Percentiles rank a stretch among this genome's conserved stretches.
phyloP scores from a whole-genome alignment of 2,329 filamentous ascomycete genomes.

The Pleoardoris graminearum region DNA sequence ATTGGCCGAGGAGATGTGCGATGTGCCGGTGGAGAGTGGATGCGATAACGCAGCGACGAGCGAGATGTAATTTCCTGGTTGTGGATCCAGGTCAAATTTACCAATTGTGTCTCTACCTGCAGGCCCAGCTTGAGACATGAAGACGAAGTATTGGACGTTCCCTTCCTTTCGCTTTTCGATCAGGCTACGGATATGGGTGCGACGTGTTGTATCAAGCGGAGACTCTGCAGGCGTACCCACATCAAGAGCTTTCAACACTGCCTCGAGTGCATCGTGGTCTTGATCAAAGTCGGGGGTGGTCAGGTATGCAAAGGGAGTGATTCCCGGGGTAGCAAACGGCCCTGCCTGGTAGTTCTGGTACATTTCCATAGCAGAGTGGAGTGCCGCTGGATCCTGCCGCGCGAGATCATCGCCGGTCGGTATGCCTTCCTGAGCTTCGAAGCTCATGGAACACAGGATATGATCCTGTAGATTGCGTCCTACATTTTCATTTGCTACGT shows the following conservation, averaged over 20 bases:
- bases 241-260: not conserved
- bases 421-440: slow-evolving; percentile 15
- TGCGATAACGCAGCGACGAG: not conserved
- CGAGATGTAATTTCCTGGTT: not conserved
- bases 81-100: not conserved
- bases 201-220: not conserved
- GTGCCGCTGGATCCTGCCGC: slow-evolving; percentile 5
- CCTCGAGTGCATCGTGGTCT: not conserved
- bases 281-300: not conserved
- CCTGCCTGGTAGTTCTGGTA: slow-evolving; percentile 13
- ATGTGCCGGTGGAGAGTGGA: not conserved
- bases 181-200: not conserved
- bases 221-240: not conserved
- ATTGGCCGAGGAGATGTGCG: not conserved
- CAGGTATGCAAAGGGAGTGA: slow-evolving; percentile 5
- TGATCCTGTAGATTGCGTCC: slow-evolving; percentile 24
- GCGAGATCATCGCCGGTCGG: slow-evolving; percentile 13
- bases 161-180: not conserved
- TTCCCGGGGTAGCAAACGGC: slow-evolving; percentile 5
- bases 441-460: slow-evolving; percentile 12
- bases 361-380: slow-evolving; percentile 11
- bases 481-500: slow-evolving; percentile 17
- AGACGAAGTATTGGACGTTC: not conserved
- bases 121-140: not conserved
- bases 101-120: not conserved